Evolutionary conservation across 345 rosid genomes (phyloP).

Genomic region (Gossypium mustelinum): DNA sequence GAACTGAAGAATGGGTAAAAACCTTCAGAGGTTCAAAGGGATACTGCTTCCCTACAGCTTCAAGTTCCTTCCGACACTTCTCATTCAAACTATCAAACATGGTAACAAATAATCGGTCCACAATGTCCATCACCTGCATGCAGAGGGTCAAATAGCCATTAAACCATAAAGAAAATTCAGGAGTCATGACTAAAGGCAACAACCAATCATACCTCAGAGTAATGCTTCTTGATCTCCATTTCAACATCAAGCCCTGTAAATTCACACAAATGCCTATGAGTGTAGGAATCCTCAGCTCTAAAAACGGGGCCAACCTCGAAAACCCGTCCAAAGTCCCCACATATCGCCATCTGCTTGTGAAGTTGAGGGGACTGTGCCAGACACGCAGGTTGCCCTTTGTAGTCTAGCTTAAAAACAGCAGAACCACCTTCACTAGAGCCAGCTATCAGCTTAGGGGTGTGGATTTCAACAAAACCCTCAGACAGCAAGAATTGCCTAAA

Average conservation of each 20-base stretch:
- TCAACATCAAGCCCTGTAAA: constrained; percentile 87
- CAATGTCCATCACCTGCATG: constrained; percentile 76
- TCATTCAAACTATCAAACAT: constrained; percentile 69
- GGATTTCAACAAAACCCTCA: constrained; percentile 67
- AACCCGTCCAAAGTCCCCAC: constrained; percentile 70
- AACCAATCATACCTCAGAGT: constrained; percentile 56
- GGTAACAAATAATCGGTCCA: constrained; percentile 57
- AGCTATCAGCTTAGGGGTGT: constrained; percentile 80
- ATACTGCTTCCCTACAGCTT: constrained; percentile 67
- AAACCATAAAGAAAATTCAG: neutral
- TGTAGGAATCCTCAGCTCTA: constrained; percentile 88
- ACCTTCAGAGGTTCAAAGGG: constrained; percentile 91
- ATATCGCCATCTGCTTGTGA: constrained; percentile 87
- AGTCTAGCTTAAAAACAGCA: constrained; percentile 84
- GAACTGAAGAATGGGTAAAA: neutral
- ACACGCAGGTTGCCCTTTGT: constrained; percentile 88
- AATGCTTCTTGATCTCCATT: constrained; percentile 75
- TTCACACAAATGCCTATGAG: constrained; percentile 88
- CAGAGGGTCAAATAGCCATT: constrained; percentile 14
- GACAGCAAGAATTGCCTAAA: constrained; percentile 58
- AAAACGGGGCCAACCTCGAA: constrained; percentile 85
- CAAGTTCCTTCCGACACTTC: constrained; percentile 61
- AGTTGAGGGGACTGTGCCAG: constrained; percentile 95
- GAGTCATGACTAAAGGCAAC: neutral
- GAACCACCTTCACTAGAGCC: constrained; percentile 98